Evolutionary conservation across 2,329 filamentous ascomycete species (phyloP).

Genomic region (Clonostachys rosea): DNA sequence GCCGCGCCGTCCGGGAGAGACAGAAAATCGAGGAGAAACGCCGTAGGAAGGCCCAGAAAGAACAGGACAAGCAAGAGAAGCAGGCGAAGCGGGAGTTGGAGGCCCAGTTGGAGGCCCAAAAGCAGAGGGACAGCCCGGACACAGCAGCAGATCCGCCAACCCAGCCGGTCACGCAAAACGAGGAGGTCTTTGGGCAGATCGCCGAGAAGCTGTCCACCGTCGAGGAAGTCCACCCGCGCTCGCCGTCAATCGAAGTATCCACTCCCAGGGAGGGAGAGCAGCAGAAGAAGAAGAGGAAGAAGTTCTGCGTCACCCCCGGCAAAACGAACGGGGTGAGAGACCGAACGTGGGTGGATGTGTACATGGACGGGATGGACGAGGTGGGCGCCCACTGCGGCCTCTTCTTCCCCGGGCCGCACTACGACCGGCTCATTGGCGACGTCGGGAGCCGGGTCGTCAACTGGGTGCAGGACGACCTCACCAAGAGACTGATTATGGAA

Average conservation of each 20-base stretch:
- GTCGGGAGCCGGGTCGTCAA: conserved; percentile 60
- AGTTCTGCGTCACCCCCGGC: conserved; percentile 73
- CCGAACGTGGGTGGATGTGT: conserved; percentile 70
- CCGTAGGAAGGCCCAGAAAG: conserved; percentile 36
- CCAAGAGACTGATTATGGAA: conserved; percentile 28
- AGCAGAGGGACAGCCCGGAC: conserved; percentile 5
- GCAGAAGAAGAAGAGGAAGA: conserved; percentile 27
- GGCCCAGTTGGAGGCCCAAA: conserved; percentile 7
- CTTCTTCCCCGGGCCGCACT: conserved; percentile 70
- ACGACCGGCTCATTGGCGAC: conserved; percentile 73
- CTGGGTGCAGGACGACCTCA: conserved; percentile 65
- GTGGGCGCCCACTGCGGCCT: conserved; percentile 80
- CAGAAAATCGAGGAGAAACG: conserved; percentile 54
- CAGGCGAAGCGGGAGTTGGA: conserved; percentile 7
- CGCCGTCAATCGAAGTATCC: background rate
- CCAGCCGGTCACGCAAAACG: too few species aligned
- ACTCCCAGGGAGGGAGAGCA: background rate
- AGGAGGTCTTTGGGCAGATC: too few species aligned
- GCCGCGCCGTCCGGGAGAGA: conserved; percentile 59
- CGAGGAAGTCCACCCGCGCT: background rate
- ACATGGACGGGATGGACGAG: conserved; percentile 81
- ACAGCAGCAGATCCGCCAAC: too few species aligned
- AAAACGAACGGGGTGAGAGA: conserved; percentile 53
- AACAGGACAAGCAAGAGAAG: conserved; percentile 14
- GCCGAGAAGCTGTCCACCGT: background rate